Conservation (phyloP, 169 alveolate genomes). For the Eimeria zaria region DNA sequence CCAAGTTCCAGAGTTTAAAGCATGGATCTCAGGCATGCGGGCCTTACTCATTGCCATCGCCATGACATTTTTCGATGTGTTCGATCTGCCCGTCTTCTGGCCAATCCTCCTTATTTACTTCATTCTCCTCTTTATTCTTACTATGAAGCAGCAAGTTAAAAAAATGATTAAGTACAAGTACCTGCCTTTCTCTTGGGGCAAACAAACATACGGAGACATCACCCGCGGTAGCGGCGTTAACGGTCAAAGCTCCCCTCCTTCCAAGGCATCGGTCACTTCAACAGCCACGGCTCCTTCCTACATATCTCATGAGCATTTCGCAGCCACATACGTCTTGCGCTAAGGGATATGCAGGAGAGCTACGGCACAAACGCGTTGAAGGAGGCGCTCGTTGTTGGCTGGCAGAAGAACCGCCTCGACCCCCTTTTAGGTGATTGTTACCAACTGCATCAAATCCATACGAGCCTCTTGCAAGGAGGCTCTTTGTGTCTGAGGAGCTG, state of each 20-base stretch:
- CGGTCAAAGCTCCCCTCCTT: conserved; percentile 4
- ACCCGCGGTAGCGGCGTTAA: conserved; percentile 86
- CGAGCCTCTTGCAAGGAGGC: neutral
- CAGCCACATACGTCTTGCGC: conserved; percentile 84
- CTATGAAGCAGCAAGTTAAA: conserved; percentile 93
- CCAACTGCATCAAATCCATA: neutral
- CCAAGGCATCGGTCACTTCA: conserved; percentile 43
- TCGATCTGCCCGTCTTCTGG: conserved; percentile 95
- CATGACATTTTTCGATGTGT: conserved; percentile 88
- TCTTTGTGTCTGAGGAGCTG: neutral
- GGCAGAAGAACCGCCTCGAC: neutral
- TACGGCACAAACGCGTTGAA: neutral
- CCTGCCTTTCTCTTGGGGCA: conserved; percentile 92
- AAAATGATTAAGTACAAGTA: conserved; percentile 90
- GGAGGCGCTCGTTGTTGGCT: neutral
- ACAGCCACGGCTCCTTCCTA: conserved; percentile 69
- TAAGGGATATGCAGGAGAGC: neutral
- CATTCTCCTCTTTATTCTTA: conserved; percentile 90
- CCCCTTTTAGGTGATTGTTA: neutral
- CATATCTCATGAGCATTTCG: conserved; percentile 71
- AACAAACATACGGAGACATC: conserved; percentile 90
- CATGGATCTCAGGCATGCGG: conserved; percentile 90
- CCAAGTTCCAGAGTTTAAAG: conserved; percentile 92
- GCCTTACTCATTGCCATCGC: conserved; percentile 87
- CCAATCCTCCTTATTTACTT: conserved; percentile 93